phyloP scores from a whole-genome alignment of 129 eudicot genomes.

The Deinandra increscens region DNA sequence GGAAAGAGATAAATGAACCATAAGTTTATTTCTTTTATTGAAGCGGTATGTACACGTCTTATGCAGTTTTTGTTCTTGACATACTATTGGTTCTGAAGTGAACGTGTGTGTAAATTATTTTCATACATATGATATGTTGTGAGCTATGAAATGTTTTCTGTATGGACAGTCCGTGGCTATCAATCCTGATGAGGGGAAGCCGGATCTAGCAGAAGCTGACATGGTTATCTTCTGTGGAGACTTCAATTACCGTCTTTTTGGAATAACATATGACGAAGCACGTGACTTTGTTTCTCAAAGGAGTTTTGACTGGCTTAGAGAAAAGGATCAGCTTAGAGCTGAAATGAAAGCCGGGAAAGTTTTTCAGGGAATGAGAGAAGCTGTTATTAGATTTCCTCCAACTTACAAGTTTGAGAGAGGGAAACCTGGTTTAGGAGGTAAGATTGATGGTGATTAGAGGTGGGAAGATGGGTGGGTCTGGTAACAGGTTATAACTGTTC shows the following conservation, averaged over 20 bases:
- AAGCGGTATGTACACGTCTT: too few species aligned
- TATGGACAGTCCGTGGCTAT: conserved; percentile 44
- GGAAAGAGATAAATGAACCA: too few species aligned
- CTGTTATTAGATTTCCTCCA: conserved; percentile 85
- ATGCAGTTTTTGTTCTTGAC: too few species aligned
- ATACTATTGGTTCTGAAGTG: too few species aligned
- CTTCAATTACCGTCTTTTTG: conserved; percentile 95
- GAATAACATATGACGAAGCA: conserved; percentile 96
- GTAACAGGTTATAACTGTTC: too few species aligned
- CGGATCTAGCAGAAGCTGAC: conserved; percentile 95
- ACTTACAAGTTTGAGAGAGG: conserved; percentile 93
- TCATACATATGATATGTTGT: not conserved
- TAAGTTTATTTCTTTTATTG: too few species aligned
- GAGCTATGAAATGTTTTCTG: not conserved
- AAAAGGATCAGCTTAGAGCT: conserved; percentile 88
- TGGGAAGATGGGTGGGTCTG: not conserved
- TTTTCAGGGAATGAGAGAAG: conserved; percentile 98
- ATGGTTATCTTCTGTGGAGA: conserved; percentile 90
- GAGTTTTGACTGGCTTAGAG: conserved; percentile 94
- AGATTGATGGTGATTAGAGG: not conserved
- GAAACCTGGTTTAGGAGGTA: conserved; percentile 97
- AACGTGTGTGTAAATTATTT: too few species aligned
- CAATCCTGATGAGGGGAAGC: conserved; percentile 79
- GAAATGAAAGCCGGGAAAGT: conserved; percentile 98
- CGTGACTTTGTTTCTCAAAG: conserved; percentile 98